phyloP scores from a whole-genome alignment of 352 stramenopile species.

The Pelagophyceae sp. region DNA sequence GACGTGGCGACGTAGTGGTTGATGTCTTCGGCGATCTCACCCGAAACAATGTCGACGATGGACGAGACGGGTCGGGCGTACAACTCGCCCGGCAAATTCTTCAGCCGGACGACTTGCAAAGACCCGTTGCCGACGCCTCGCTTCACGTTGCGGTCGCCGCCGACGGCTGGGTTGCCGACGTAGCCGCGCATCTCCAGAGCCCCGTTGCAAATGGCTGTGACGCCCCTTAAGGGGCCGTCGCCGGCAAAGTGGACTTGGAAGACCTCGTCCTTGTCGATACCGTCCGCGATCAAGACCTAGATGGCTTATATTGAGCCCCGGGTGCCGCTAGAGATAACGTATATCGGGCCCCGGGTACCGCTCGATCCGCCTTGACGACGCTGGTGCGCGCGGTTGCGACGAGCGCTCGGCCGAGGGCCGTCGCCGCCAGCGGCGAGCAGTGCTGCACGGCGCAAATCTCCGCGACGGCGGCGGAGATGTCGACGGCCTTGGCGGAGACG shows the following conservation, averaged over 20 bases:
- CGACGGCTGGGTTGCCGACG: constrained; percentile 3
- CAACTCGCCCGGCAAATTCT: constrained; percentile 14
- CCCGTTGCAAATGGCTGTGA: neutral
- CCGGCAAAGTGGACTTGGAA: constrained; percentile 14
- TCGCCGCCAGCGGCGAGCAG: constrained; percentile 4
- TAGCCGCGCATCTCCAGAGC: neutral
- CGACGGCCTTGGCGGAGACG: constrained; percentile 16
- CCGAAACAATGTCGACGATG: constrained; percentile 9
- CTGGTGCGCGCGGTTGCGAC: no score
- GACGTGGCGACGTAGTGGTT: constrained; percentile 20
- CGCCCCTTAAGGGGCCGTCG: constrained; percentile 11
- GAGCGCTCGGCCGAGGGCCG: constrained; percentile 1
- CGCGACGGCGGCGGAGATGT: neutral
- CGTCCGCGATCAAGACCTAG: constrained; percentile 6
- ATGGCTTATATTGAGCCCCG: no score
- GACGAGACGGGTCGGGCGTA: neutral
- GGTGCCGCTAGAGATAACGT: no score
- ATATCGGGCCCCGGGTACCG: no score
- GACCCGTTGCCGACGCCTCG: neutral
- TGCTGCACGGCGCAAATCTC: neutral
- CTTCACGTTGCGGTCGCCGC: neutral
- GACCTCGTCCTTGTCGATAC: constrained; percentile 1
- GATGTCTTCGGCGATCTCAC: constrained; percentile 21
- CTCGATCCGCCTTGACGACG: no score
- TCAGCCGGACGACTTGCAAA: constrained; percentile 12